Conservation (phyloP, 202 grass and related monocot genomes). For the Dendrocalamus latiflorus region DNA sequence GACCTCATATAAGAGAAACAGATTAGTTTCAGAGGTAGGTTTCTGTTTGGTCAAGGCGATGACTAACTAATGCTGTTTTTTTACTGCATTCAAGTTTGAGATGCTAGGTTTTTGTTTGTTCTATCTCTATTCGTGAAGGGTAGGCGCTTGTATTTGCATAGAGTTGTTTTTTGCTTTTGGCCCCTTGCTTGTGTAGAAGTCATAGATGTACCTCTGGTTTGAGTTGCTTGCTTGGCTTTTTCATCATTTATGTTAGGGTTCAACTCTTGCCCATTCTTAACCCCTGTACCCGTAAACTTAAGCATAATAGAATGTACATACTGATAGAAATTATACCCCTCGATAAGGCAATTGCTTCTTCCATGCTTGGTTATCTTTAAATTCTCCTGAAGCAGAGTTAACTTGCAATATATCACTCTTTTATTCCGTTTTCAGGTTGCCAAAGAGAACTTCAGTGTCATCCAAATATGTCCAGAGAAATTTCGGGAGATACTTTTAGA, state of each 20-base stretch:
- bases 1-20: conserved; percentile 86
- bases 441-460: conserved; percentile 53
- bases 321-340: too few species aligned
- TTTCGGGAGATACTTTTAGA: conserved; percentile 93
- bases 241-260: background rate
- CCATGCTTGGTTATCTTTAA: background rate
- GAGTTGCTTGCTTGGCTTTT: background rate
- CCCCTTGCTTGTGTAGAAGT: background rate
- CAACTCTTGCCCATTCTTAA: background rate
- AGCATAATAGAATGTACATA: background rate
- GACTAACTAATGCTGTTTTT: background rate
- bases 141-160: background rate
- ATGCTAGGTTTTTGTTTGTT: background rate
- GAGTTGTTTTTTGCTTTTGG: background rate
- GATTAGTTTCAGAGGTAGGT: conserved; percentile 75
- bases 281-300: background rate
- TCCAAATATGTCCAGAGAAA: conserved; percentile 53
- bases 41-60: too few species aligned
- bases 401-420: background rate
- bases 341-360: background rate
- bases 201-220: background rate
- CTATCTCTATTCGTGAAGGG: background rate
- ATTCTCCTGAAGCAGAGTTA: too few species aligned
- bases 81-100: background rate
- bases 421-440: conserved; percentile 56